Conservation (phyloP, 1,139 yeast genomes). For the Arxiozyma bovina region DNA sequence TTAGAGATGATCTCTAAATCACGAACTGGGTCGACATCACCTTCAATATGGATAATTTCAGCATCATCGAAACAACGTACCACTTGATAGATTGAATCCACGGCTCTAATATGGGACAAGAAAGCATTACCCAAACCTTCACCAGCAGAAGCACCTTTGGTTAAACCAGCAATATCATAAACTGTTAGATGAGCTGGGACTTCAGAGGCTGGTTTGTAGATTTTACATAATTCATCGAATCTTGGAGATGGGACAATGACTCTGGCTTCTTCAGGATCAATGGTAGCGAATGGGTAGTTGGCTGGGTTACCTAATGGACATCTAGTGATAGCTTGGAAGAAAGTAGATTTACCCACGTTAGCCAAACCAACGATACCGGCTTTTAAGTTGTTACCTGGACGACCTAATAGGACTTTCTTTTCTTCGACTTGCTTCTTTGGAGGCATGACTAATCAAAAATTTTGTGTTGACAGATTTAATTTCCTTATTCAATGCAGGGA, state of each 20-base stretch:
- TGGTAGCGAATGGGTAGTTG: slow-evolving; percentile 96
- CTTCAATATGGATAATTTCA: slow-evolving; percentile 94
- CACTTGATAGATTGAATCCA: slow-evolving; percentile 95
- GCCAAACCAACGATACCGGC: slow-evolving; percentile 97
- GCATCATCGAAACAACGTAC: slow-evolving; percentile 98
- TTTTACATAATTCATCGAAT: slow-evolving; percentile 62
- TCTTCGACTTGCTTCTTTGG: slow-evolving; percentile 91
- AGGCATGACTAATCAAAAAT: slow-evolving; percentile 47
- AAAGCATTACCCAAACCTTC: slow-evolving; percentile 98
- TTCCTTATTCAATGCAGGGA: not conserved
- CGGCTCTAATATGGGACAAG: slow-evolving; percentile 95
- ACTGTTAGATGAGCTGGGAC: slow-evolving; percentile 93
- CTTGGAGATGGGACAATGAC: slow-evolving; percentile 92
- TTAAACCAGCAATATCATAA: slow-evolving; percentile 95
- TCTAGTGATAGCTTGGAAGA: slow-evolving; percentile 78
- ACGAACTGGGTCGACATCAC: slow-evolving; percentile 92
- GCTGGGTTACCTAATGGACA: slow-evolving; percentile 97
- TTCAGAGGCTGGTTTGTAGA: slow-evolving; percentile 75
- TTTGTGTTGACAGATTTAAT: not conserved
- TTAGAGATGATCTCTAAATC: slow-evolving; percentile 88
- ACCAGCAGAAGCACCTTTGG: slow-evolving; percentile 95
- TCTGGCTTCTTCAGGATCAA: slow-evolving; percentile 98
- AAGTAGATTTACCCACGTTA: slow-evolving; percentile 91
- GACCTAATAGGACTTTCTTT: slow-evolving; percentile 83
- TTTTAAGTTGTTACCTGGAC: slow-evolving; percentile 96